phyloP scores from a whole-genome alignment of 495 filamentous ascomycete species.

The Aspergillus wentii region DNA sequence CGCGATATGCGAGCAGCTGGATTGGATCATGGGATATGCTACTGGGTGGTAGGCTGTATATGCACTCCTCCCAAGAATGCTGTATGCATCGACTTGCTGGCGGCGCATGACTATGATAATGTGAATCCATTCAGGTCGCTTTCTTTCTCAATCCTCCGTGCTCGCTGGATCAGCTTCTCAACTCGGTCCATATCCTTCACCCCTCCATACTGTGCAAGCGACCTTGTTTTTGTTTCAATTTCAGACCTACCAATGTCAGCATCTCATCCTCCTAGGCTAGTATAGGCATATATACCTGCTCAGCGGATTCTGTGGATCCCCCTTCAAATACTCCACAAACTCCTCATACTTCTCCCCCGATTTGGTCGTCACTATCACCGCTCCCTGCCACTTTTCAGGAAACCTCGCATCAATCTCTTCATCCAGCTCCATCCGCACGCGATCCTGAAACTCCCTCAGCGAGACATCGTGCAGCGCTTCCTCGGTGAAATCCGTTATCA shows the following conservation, averaged over 20 bases:
- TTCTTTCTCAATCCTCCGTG: constrained; percentile 24
- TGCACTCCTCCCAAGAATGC: too few species aligned
- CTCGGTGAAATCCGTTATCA: constrained; percentile 32
- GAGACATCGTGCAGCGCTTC: constrained; percentile 19
- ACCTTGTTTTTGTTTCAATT: constrained; percentile 19
- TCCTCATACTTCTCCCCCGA: constrained; percentile 20
- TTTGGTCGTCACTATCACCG: constrained; percentile 25
- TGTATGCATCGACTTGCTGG: too few species aligned
- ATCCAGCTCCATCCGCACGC: constrained; percentile 26
- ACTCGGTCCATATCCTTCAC: constrained; percentile 15
- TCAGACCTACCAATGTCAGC: constrained; percentile 14
- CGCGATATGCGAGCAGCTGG: too few species aligned
- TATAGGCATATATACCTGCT: constrained; percentile 16
- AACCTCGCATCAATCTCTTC: constrained; percentile 25
- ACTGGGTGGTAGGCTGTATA: too few species aligned
- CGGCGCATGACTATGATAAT: too few species aligned
- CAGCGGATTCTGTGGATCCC: constrained; percentile 27
- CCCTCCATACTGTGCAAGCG: constrained; percentile 23
- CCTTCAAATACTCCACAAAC: constrained; percentile 25
- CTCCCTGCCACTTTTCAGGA: constrained; percentile 26
- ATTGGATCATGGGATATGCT: too few species aligned
- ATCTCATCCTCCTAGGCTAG: background rate
- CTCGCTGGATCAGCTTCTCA: constrained; percentile 17
- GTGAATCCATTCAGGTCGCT: constrained; percentile 18
- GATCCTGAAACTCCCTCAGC: constrained; percentile 22